Evolutionary conservation across 1,139 yeast species (phyloP), one percentile per base, ranked within the genome.

Genomic region (Debaryomyces sp.): DNA sequence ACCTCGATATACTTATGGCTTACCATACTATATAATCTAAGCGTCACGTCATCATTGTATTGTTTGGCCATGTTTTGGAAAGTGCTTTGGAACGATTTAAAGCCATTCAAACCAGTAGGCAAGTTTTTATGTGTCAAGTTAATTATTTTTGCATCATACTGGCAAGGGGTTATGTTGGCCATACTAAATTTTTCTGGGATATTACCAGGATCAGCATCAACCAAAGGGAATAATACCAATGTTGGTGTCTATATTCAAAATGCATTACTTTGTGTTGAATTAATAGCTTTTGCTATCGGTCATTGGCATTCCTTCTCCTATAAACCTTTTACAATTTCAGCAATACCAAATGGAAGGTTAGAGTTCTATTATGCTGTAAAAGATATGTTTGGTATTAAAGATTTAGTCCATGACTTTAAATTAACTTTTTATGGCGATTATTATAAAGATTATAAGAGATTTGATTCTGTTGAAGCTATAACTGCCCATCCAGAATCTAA

Each of bases 131-230:
- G 97, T 70, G 96, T 94, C 46, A 94, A 94, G 64, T 77, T 91
- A 55, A 89, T 94, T 50, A 92, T 95, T 49, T 94, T 94, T 75
- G 97, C 97, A 33, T 89, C 96, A 15, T 94, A 91, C 66, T 94
- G 99, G 99, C 99, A 94, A 64, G 94, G 97, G 0, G 77, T 92
- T 23, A 59, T 85, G 0, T 73, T 94, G 43, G 84, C 89, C 0
- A 63, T 87, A 1, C 61, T 89, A 36, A 83, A 79, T 54, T 77
- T 78, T 56, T 66, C 82, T 38, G 84, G 87, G 1, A 54, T 81
- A 1, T 70, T 90, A 18, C 72, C 71, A 1, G 67, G 64, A 4
- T 53, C 64, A 18, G 47, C 43, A 2, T 64, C 64, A 18, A 70
- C 63, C 10, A 62, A 64, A 58, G 61, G 60, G 27, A 59, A 65